Percentiles rank a stretch among this genome's conserved stretches.
phyloP scores from a whole-genome alignment of 768 basidiomycete genomes.

The Macrolepiota fuliginosa region DNA sequence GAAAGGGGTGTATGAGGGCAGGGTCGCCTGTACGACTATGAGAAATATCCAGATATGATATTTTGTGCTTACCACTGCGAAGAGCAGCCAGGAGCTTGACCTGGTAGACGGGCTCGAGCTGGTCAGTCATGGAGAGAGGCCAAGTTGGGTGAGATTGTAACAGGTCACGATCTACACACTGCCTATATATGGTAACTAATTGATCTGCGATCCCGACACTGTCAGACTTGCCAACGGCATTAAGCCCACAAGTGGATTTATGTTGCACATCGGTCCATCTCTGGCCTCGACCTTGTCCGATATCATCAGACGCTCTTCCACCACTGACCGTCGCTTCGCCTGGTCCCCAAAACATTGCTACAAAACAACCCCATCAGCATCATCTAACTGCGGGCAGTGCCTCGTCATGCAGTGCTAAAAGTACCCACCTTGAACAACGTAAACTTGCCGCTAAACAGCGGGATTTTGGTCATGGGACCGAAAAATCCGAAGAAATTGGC shows the following conservation, averaged over 20 bases:
- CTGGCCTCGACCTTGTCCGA: background rate
- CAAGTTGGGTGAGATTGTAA: no score
- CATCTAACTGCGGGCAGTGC: background rate
- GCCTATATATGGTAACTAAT: background rate
- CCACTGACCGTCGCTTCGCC: background rate
- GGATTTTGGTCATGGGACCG: conserved; percentile 26
- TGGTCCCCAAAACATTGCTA: conserved; percentile 19
- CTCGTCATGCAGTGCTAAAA: background rate
- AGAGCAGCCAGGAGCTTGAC: conserved; percentile 65
- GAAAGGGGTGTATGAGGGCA: conserved; percentile 75
- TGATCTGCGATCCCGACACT: background rate
- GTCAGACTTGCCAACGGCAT: no score
- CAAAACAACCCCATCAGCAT: background rate
- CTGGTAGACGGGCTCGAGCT: conserved; percentile 52
- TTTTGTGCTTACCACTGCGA: conserved; percentile 45
- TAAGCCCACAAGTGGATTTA: no score
- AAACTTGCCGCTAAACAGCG: conserved; percentile 35
- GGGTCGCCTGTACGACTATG: conserved; percentile 56
- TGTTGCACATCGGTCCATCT: background rate
- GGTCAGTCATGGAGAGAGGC: background rate
- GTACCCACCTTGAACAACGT: conserved; percentile 34
- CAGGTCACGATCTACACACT: no score
- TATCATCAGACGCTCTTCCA: background rate
- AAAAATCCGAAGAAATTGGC: conserved; percentile 40
- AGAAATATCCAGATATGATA: background rate